phyloP scores from a whole-genome alignment of 129 eudicot genomes.

The Lactuca sativa region DNA sequence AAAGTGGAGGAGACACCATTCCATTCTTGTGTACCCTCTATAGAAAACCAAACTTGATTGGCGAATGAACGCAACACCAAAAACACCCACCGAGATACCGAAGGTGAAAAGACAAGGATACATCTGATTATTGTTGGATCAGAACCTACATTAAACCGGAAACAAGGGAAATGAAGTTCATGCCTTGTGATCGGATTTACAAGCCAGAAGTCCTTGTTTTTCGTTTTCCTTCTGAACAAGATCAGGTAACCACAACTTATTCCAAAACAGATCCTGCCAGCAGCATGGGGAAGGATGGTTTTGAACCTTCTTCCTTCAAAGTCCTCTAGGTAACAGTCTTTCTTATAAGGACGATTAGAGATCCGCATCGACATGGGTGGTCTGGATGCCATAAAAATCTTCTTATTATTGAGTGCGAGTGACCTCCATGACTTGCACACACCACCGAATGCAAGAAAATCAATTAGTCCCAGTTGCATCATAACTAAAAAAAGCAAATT shows the following conservation, averaged over 20 bases:
- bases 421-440: slow-evolving; percentile 18
- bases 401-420: not conserved
- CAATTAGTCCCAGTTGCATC: slow-evolving; percentile 1
- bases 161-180: slow-evolving; percentile 22
- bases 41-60: not conserved
- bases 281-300: slow-evolving; percentile 16
- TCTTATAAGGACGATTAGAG: not conserved
- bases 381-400: not conserved
- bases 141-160: not conserved
- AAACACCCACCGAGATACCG: slow-evolving; percentile 11
- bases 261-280: slow-evolving; percentile 14
- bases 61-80: not conserved
- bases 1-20: not conserved
- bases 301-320: slow-evolving; percentile 7
- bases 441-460: slow-evolving; percentile 12
- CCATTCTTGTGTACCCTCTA: not conserved
- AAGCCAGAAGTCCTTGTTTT: slow-evolving; percentile 17
- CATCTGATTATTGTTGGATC: not conserved
- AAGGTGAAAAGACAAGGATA: slow-evolving; percentile 21
- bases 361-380: not conserved
- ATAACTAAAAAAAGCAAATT: not conserved
- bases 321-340: slow-evolving; percentile 13
- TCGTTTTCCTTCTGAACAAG: not conserved
- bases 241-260: slow-evolving; percentile 28
- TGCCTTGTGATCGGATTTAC: slow-evolving; percentile 33